These are phyloP conservation scores for Plasmodium adleri DNA, from an alignment of 169 alveolate genomes.

Conservation along the genomic window DNA sequence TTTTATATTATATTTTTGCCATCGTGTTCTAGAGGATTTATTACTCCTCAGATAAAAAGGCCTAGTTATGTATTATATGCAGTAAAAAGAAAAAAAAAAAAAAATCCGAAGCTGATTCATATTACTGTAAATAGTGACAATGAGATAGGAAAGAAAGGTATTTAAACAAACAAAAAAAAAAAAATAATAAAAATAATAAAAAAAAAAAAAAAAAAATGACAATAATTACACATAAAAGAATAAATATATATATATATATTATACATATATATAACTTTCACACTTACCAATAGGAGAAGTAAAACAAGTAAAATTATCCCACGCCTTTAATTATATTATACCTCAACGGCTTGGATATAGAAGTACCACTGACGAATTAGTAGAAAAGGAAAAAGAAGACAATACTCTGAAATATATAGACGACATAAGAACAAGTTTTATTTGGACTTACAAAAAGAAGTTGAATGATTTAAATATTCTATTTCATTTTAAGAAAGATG, in stretches of 20 bases:
- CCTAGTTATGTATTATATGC: conserved; percentile 45
- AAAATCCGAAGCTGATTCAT: conserved; percentile 32
- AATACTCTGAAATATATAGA: conserved; percentile 63
- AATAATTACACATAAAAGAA: too few species aligned
- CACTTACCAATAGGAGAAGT: conserved; percentile 33
- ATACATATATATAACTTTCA: neutral
- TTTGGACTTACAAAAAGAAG: conserved; percentile 46
- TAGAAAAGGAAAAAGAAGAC: conserved; percentile 64
- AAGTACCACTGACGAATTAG: conserved; percentile 73
- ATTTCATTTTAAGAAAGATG: conserved; percentile 36
- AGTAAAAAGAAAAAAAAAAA: conserved; percentile 60
- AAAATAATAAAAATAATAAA: neutral
- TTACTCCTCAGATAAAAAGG: conserved; percentile 21
- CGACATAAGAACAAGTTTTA: conserved; percentile 66
- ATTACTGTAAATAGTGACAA: conserved; percentile 75
- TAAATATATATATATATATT: neutral
- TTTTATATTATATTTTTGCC: conserved; percentile 19
- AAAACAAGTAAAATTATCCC: conserved; percentile 73
- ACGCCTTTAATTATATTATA: conserved; percentile 74
- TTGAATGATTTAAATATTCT: conserved; percentile 42
- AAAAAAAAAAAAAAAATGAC: too few species aligned
- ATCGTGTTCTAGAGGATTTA: conserved; percentile 13
- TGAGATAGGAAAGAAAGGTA: conserved; percentile 77
- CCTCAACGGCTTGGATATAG: conserved; percentile 75
- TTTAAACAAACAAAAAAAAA: neutral